Percentiles rank a stretch among this genome's conserved stretches.
Conservation (phyloP, 2,329 filamentous ascomycete genomes). For the Nigrospora sphaerica region DNA sequence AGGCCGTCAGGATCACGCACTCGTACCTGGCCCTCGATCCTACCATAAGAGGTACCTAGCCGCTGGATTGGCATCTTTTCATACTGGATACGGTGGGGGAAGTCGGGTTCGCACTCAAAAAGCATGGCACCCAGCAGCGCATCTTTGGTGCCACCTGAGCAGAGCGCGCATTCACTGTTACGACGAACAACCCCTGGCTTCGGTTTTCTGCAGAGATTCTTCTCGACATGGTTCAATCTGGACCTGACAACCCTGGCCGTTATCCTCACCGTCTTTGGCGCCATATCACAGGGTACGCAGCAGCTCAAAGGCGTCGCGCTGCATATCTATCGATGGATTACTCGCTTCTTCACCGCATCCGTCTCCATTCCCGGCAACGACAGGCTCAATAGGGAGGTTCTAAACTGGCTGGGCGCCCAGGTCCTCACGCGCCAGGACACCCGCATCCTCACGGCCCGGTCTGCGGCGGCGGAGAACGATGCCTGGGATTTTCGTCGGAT, state of each 20-base stretch:
- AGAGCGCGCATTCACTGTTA: neutral
- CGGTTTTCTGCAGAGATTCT: conserved; percentile 20
- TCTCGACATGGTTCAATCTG: conserved; percentile 24
- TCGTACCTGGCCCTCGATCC: too few relatives aligned
- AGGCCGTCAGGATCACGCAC: too few relatives aligned
- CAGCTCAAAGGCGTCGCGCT: conserved; percentile 18
- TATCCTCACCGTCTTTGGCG: conserved; percentile 24
- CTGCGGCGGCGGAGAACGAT: conserved; percentile 21
- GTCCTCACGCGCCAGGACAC: conserved; percentile 21
- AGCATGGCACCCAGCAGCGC: too few relatives aligned
- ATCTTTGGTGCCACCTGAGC: too few relatives aligned
- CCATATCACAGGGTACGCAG: conserved; percentile 21
- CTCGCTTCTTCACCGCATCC: conserved; percentile 27
- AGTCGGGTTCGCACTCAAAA: too few relatives aligned
- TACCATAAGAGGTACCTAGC: too few relatives aligned
- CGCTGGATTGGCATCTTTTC: too few relatives aligned
- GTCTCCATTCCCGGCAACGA: conserved; percentile 28
- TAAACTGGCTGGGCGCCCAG: conserved; percentile 29
- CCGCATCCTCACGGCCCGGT: conserved; percentile 26
- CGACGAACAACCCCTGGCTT: conserved; percentile 18
- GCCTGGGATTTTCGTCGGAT: conserved; percentile 20
- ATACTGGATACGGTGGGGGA: too few relatives aligned
- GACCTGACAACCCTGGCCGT: conserved; percentile 25
- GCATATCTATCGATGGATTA: conserved; percentile 27
- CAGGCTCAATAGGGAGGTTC: conserved; percentile 27